A percentile compares a stretch with the other conserved stretches of the same genome.
phyloP scores from a whole-genome alignment of 768 basidiomycete genomes.

The Phaeotremella skinneri region DNA sequence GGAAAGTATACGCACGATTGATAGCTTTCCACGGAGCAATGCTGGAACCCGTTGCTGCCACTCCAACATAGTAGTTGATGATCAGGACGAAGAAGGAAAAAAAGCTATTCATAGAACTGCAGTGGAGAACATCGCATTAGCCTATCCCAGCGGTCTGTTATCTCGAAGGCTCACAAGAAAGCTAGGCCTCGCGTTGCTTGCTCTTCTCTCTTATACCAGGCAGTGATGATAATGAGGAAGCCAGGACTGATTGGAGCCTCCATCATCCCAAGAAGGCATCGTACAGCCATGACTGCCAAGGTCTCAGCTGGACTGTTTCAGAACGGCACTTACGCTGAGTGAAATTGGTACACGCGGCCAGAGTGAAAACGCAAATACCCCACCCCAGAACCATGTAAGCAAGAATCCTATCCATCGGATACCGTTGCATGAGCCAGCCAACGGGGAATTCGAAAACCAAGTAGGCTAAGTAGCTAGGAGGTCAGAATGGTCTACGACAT shows the following conservation, averaged over 20 bases:
- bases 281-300: constrained; percentile 15
- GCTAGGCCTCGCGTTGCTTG: constrained; percentile 10
- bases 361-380: constrained; percentile 16
- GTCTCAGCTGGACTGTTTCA: not conserved
- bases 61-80: constrained; percentile 23
- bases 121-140: not conserved
- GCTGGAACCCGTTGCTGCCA: constrained; percentile 12
- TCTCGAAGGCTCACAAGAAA: constrained; percentile 13
- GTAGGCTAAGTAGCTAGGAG: constrained; percentile 19
- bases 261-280: constrained; percentile 12
- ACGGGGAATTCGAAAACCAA: constrained; percentile 22
- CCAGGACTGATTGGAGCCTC: constrained; percentile 19
- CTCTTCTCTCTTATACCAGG: constrained; percentile 20
- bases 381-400: constrained; percentile 19
- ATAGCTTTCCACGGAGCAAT: constrained; percentile 18
- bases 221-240: constrained; percentile 19
- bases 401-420: constrained; percentile 23
- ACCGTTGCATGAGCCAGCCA: constrained; percentile 20
- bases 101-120: constrained; percentile 25
- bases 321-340: constrained; percentile 12
- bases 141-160: too few relatives aligned
- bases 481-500: not conserved
- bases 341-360: constrained; percentile 20
- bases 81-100: constrained; percentile 27
- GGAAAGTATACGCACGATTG: constrained; percentile 11